A percentile compares a stretch with the other conserved stretches of the same genome.
Conservation (phyloP, 306 rosid genomes). For the Citrullus amarus region DNA sequence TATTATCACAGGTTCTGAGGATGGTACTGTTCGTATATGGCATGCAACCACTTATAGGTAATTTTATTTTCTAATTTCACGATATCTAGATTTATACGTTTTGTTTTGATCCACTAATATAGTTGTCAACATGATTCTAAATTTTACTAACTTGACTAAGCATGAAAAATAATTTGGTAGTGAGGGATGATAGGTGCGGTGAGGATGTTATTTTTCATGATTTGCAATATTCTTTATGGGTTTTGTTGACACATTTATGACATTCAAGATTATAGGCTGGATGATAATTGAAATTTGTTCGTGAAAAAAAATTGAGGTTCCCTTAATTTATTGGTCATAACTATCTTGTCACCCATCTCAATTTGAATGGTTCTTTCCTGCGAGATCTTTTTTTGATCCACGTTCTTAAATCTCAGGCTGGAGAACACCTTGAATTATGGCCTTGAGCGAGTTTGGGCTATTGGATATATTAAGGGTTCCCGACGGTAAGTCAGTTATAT, state of each 20-base stretch:
- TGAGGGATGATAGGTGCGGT: background rate
- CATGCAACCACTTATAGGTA: constrained; percentile 94
- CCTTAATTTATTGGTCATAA: background rate
- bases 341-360: background rate
- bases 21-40: constrained; percentile 97
- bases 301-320: background rate
- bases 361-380: background rate
- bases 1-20: constrained; percentile 96
- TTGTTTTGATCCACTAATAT: background rate
- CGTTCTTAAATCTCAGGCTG: constrained; percentile 48
- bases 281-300: background rate
- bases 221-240: background rate
- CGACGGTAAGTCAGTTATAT: constrained; percentile 50
- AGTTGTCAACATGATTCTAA: background rate
- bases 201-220: background rate
- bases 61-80: background rate
- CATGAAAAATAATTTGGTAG: background rate
- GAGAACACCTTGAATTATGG: constrained; percentile 97
- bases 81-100: background rate
- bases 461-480: constrained; percentile 89
- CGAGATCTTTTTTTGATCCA: background rate
- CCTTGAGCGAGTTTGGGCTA: constrained; percentile 98
- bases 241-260: background rate
- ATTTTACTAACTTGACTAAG: background rate
- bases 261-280: background rate